Percentiles rank a stretch among this genome's conserved stretches.
These are phyloP conservation scores for Suhomyces taliae DNA, from an alignment of 1,139 yeast genomes.

Conservation along the genomic window DNA sequence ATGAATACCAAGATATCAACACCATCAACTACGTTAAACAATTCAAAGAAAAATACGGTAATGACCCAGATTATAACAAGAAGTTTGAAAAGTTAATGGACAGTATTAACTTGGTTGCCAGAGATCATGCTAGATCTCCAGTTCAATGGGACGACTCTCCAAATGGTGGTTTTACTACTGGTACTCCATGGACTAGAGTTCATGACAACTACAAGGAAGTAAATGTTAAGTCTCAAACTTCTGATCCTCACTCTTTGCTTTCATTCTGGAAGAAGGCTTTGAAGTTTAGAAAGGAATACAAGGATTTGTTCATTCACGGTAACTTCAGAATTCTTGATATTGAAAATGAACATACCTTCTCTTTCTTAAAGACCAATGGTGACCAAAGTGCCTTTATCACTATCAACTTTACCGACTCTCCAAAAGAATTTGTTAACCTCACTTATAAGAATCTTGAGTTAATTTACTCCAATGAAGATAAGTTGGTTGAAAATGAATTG, in stretches of 20 bases:
- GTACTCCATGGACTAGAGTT: conserved; percentile 25
- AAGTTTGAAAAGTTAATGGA: conserved; percentile 16
- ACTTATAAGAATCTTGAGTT: conserved; percentile 5
- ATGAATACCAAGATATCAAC: conserved; percentile 23
- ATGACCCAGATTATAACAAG: conserved; percentile 13
- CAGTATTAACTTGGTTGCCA: conserved; percentile 20
- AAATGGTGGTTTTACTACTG: conserved; percentile 23
- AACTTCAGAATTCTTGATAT: conserved; percentile 17
- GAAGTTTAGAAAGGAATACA: conserved; percentile 18
- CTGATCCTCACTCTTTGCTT: conserved; percentile 22
- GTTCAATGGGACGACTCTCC: conserved; percentile 24
- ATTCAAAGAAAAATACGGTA: conserved; percentile 14
- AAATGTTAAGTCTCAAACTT: conserved; percentile 22
- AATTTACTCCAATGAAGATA: conserved; percentile 6
- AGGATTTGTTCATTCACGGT: conserved; percentile 21
- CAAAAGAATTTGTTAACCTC: conserved; percentile 6
- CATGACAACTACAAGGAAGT: conserved; percentile 22
- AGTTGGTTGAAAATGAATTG: conserved; percentile 10
- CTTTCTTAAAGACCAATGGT: conserved; percentile 14
- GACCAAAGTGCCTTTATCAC: conserved; percentile 16
- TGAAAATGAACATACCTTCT: conserved; percentile 18
- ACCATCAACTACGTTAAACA: conserved; percentile 21
- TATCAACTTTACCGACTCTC: conserved; percentile 16
- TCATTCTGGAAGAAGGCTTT: conserved; percentile 22
- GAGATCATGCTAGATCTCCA: conserved; percentile 26